Percentiles rank a stretch among this genome's conserved stretches.
These are phyloP conservation scores for Dothidotthia symphoricarpi DNA, from an alignment of 2,329 filamentous ascomycete species.

Conservation along the genomic window DNA sequence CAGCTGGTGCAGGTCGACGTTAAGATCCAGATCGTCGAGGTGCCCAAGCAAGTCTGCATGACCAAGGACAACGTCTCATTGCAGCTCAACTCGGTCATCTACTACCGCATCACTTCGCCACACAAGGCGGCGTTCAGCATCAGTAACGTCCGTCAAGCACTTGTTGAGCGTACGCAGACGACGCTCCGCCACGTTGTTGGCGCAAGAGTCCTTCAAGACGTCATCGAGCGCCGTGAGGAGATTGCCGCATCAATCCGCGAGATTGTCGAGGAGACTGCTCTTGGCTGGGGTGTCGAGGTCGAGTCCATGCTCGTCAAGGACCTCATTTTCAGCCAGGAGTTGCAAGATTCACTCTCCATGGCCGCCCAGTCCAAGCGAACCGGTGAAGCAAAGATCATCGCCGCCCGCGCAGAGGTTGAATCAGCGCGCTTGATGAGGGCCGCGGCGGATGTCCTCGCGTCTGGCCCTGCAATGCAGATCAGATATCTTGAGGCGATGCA, in stretches of 20 bases:
- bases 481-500: slow-evolving; percentile 96
- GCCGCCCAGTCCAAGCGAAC: slow-evolving; percentile 98
- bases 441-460: slow-evolving; percentile 89
- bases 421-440: slow-evolving; percentile 85
- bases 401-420: slow-evolving; percentile 94
- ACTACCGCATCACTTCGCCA: slow-evolving; percentile 94
- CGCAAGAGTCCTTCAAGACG: slow-evolving; percentile 91
- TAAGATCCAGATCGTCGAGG: slow-evolving; percentile 98
- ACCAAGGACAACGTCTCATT: slow-evolving; percentile 99
- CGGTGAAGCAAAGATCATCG: slow-evolving; percentile 97
- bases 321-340: slow-evolving; percentile 92
- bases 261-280: slow-evolving; percentile 94
- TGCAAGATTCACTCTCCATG: slow-evolving; percentile 97
- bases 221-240: slow-evolving; percentile 97
- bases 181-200: slow-evolving; percentile 96
- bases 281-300: slow-evolving; percentile 91
- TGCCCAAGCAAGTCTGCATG: slow-evolving; percentile 96
- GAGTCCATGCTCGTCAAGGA: slow-evolving; percentile 99
- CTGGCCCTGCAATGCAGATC: slow-evolving; percentile 80
- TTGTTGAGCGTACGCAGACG: slow-evolving; percentile 96
- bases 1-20: slow-evolving; percentile 89
- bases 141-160: slow-evolving; percentile 88
- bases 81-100: slow-evolving; percentile 93
- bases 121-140: slow-evolving; percentile 98
- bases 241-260: slow-evolving; percentile 92